Evolutionary conservation across 331 rosid species (phyloP), one percentile per base, ranked within the genome.

Genomic region (Phaseolus coccineus): DNA sequence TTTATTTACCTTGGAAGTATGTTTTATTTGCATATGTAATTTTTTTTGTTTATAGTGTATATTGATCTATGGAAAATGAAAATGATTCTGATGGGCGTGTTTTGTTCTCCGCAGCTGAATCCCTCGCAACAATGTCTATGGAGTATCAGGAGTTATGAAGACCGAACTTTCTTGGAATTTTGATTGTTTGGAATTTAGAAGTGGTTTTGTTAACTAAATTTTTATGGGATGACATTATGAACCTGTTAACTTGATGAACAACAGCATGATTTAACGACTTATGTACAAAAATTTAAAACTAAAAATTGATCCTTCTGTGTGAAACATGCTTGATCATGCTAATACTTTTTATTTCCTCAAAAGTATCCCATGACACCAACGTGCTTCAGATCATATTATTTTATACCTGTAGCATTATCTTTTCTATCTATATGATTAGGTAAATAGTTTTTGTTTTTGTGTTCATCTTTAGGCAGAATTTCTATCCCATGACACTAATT

Each of bases 41-140:
- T 82, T 4, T 19, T 24, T 27, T 56, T 55, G 46, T 76, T 77
- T 65, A n/a, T n/a, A 4, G 13, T 61, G 37, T 30, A 52, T 79
- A 37, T 44, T 77, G 51, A 33, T 39, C 39, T 39, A 16, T 52
- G 37, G 37, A 31, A 68, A 59, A 52, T 52, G 52, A 47, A 40
- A 72, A 66, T 59, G 71, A 50, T 71, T 84, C 71, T 70, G 39
- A 86, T 64, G 53, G 69, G 31, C 11, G 10, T 19, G 37, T 55
- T 48, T 65, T 71, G 65, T 46, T 57, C 55, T 77, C 4, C 68
- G 88, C 86, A 90, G 97, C 82, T 90, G 75, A 86, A 87, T 28
- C 59, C 56, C 13, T 42, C 2, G 13, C 77, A 58, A 77, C 31
- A 40, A 44, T 69, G 84, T 71, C 3, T 85, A 74, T 8, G 88